Base-by-base conservation (phyloP, 768 basidiomycete species). In the Russula earlei region DNA sequence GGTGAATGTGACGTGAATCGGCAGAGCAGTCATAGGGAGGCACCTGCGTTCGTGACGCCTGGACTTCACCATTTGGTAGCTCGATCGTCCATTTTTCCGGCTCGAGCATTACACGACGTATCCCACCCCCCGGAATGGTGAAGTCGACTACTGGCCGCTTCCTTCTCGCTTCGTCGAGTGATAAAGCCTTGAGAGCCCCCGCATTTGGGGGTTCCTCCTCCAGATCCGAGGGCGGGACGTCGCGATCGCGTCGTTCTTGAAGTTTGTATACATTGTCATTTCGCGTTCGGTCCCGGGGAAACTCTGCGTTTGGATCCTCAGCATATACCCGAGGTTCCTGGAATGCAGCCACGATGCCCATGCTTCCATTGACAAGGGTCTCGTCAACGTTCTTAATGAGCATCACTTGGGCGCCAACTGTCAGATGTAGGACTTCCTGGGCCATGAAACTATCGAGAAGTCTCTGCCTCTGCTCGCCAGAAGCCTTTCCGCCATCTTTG, bases 301-400 rank as follows among this genome's bases (percentile, higher is more conserved):
- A 20, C 19, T 57, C 55, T n/a, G 25, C 40, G 6, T 11, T 25
- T 12, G 42, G 40, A 40, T 62, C 56, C 9, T 64, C 48, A 36
- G 58, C 58, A 24, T 63, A 56, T 50, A 62, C 66, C 33, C 68
- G 66, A 1, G 79, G 78, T 56, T 84, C 82, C 33, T 73, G 72
- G 68, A 99, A 99, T 4, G 80, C 77, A 27, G 86, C 63, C 19
- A 99, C 79, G 40, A 80, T 83, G 9, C 96, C 96, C 77, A 96
- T 87, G 54, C 84, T 91, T 1, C 96, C 96, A 65, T 99, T 99
- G 43, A 97, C 96, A 8, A 98, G 79, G 3, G 75, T 79, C 29
- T 93, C 91, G 63, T 94, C 90, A 50, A 86, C 72, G 66, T 98
- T 98, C 74, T 97, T 97, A 70, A 92, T 90, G 31, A 96, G 76